Evolutionary conservation across 2,329 filamentous ascomycete species (phyloP).

Genomic region (Phaeophleospora eucalypticola): DNA sequence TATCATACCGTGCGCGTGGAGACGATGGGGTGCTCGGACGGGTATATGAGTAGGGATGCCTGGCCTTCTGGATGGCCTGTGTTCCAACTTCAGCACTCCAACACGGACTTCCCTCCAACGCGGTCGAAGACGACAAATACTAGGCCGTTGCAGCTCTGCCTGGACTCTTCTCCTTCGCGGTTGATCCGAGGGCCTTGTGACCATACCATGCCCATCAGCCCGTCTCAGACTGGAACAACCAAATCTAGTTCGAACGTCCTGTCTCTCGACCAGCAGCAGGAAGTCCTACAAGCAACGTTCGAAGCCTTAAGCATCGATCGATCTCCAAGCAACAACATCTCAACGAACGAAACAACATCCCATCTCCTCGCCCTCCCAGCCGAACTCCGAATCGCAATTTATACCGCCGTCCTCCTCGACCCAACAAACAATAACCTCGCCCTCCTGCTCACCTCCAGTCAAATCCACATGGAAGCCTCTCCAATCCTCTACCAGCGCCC

Average conservation of each 20-base stretch:
- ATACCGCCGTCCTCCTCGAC: conserved; percentile 6
- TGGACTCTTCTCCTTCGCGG: neutral
- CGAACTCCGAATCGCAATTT: conserved; percentile 15
- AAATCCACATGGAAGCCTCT: conserved; percentile 24
- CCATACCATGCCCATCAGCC: neutral
- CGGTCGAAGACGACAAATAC: neutral
- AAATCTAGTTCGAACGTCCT: neutral
- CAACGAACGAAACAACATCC: neutral
- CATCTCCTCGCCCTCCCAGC: conserved; percentile 15
- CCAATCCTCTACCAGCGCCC: conserved; percentile 21
- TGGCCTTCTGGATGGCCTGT: neutral
- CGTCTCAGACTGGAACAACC: neutral
- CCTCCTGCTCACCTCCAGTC: conserved; percentile 17
- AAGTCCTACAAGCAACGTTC: neutral
- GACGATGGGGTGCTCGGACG: neutral
- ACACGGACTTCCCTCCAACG: neutral
- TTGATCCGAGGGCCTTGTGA: neutral
- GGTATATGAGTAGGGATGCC: conserved; percentile 4
- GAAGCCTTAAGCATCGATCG: neutral
- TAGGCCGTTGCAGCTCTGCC: neutral
- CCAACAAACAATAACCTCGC: conserved; percentile 3
- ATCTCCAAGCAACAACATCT: neutral
- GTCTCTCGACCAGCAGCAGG: neutral
- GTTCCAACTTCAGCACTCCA: neutral
- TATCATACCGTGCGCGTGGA: neutral